These are phyloP conservation scores for Syzygium grande DNA, from an alignment of 345 rosid species.

Conservation along the genomic window DNA sequence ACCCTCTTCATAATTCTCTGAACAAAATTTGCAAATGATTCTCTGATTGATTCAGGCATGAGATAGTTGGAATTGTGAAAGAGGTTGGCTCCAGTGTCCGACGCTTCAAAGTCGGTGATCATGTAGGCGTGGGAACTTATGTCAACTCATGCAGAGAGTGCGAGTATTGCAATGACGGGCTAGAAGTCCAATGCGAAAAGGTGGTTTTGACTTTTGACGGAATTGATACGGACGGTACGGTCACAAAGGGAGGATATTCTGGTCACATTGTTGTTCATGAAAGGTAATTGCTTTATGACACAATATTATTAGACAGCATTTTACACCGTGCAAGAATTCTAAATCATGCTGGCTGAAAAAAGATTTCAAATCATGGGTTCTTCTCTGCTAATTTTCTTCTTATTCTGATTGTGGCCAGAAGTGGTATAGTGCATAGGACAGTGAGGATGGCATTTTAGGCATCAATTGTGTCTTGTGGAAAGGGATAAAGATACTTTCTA, in stretches of 20 bases:
- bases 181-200: conserved; percentile 54
- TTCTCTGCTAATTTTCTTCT: neutral
- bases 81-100: conserved; percentile 68
- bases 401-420: neutral
- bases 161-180: conserved; percentile 47
- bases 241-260: conserved; percentile 90
- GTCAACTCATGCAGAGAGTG: conserved; percentile 79
- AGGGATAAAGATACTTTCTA: neutral
- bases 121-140: conserved; percentile 81
- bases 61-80: conserved; percentile 68
- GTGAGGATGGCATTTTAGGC: neutral
- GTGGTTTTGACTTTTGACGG: conserved; percentile 54
- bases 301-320: neutral
- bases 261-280: conserved; percentile 62
- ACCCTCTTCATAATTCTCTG: neutral
- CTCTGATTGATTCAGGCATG: conserved; percentile 43
- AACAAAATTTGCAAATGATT: neutral
- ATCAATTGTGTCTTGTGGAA: neutral
- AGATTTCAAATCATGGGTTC: neutral
- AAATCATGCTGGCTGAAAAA: neutral
- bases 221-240: conserved; percentile 61
- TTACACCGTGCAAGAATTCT: neutral
- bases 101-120: conserved; percentile 69
- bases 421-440: neutral
- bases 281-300: conserved; percentile 24